These are phyloP conservation scores for Chlamydomonas sp. DNA, from an alignment of 139 green algal genomes.

Conservation along the genomic window DNA sequence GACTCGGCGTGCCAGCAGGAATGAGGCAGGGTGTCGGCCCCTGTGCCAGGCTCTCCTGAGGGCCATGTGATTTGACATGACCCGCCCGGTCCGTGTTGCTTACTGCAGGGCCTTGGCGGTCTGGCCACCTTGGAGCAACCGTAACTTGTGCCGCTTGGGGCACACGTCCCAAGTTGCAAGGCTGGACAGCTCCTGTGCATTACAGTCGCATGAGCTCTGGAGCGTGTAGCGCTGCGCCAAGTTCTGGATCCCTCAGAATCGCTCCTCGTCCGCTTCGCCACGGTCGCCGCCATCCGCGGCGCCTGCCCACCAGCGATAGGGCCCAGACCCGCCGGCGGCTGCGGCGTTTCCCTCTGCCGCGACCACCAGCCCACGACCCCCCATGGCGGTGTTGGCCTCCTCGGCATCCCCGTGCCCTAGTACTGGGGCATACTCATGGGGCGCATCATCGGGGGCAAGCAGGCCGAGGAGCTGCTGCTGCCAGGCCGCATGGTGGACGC, in stretches of 20 bases:
- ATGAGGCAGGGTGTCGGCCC: no score
- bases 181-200: no score
- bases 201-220: no score
- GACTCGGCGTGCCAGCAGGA: no score
- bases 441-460: slow-evolving; percentile 59
- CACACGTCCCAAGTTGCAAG: no score
- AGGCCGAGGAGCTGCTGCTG: slow-evolving; percentile 71
- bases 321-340: slow-evolving; percentile 78
- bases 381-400: slow-evolving; percentile 71
- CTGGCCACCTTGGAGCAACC: no score
- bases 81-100: not conserved
- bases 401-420: slow-evolving; percentile 89
- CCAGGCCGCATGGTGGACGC: slow-evolving; percentile 44
- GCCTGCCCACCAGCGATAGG: slow-evolving; percentile 70
- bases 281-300: slow-evolving; percentile 85
- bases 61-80: not conserved
- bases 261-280: slow-evolving; percentile 79
- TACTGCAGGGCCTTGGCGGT: no score
- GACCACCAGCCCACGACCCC: slow-evolving; percentile 88
- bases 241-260: slow-evolving; percentile 87
- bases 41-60: not conserved
- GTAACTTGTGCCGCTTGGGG: no score
- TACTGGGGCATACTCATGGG: slow-evolving; percentile 85
- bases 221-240: slow-evolving; percentile 55
- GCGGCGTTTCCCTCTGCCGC: slow-evolving; percentile 88